A percentile compares a stretch with the other conserved stretches of the same genome.
Conservation (phyloP, 371 early-diverging fungal species). For the Dichotomocladium elegans region DNA sequence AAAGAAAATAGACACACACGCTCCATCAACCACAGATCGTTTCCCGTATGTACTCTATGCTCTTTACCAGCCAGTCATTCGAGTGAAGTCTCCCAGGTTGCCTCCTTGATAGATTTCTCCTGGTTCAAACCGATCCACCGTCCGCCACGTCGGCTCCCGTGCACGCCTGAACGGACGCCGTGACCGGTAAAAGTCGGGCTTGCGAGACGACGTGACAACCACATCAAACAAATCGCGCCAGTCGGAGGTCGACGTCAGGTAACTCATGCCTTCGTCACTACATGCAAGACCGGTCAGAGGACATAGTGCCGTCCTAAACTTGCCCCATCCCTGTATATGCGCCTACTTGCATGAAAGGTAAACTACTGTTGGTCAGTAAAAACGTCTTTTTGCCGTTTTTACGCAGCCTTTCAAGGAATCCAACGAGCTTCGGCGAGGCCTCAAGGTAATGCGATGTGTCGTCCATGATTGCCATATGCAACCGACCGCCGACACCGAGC, state of each 20-base stretch:
- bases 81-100: slow-evolving; percentile 53
- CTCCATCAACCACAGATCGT: too few relatives aligned
- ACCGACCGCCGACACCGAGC: slow-evolving; percentile 46
- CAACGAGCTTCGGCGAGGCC: slow-evolving; percentile 40
- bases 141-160: slow-evolving; percentile 46
- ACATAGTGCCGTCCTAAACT: not conserved
- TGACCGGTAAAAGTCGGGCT: slow-evolving; percentile 59
- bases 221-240: slow-evolving; percentile 68
- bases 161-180: slow-evolving; percentile 54
- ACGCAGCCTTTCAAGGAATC: slow-evolving; percentile 46
- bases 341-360: slow-evolving; percentile 44
- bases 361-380: slow-evolving; percentile 59
- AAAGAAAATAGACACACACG: too few relatives aligned
- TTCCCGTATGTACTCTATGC: not conserved
- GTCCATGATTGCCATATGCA: slow-evolving; percentile 47
- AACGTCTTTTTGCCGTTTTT: slow-evolving; percentile 52
- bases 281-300: not conserved
- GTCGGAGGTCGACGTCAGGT: slow-evolving; percentile 44
- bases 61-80: slow-evolving; percentile 53
- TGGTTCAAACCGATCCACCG: slow-evolving; percentile 46
- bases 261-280: slow-evolving; percentile 46
- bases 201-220: slow-evolving; percentile 55
- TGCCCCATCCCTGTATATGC: too few relatives aligned
- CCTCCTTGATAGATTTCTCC: slow-evolving; percentile 66
- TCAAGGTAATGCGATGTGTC: slow-evolving; percentile 51